Conservation (phyloP, 331 rosid species). For the Dryas integrifolia region DNA sequence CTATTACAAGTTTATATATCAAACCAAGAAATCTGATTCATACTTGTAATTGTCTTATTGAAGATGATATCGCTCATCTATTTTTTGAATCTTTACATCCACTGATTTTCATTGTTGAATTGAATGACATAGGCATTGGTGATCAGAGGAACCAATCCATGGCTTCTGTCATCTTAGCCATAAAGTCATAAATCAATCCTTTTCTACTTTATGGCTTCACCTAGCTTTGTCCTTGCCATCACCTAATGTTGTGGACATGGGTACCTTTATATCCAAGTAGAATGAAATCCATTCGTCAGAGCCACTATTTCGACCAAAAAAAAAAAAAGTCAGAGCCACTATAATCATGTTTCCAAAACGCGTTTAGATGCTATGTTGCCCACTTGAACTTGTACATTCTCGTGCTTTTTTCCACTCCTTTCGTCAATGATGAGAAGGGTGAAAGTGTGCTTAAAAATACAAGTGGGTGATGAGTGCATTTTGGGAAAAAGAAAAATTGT, state of each 20-base stretch:
- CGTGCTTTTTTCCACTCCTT: constrained; percentile 2
- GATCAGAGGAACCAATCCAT: no score
- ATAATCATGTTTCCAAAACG: neutral
- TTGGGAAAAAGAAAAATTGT: neutral
- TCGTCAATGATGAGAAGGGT: no score
- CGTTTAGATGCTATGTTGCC: neutral
- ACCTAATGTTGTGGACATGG: no score
- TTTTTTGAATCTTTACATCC: neutral
- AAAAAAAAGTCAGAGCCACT: neutral
- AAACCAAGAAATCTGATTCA: neutral
- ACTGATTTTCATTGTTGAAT: neutral
- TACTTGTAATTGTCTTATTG: no score
- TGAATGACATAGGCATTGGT: neutral
- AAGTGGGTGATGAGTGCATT: neutral
- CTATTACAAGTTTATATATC: neutral
- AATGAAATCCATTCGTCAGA: neutral
- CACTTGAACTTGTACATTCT: neutral
- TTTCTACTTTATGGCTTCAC: no score
- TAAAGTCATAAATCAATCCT: no score
- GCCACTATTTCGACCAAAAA: no score
- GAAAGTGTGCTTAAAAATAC: neutral
- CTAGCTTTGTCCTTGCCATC: no score
- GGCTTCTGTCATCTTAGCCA: no score
- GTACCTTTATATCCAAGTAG: neutral
- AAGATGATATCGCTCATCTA: no score